Percentiles rank a stretch among this genome's conserved stretches.
These are phyloP conservation scores for Lyophyllum shimeji DNA, from an alignment of 768 basidiomycete species.

Conservation along the genomic window DNA sequence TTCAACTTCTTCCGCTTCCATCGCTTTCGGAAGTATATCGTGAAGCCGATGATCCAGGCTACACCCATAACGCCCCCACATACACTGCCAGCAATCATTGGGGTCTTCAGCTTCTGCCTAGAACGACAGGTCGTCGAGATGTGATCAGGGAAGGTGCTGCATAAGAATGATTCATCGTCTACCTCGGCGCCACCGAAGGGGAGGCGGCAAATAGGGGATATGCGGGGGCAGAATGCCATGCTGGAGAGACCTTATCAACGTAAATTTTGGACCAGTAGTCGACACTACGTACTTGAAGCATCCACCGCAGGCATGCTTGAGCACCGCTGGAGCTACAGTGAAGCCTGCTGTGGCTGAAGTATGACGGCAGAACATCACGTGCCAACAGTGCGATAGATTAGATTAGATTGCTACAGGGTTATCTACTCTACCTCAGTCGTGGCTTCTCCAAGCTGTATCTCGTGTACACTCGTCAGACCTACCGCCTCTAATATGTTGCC, in stretches of 20 bases:
- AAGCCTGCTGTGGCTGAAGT: too few species aligned
- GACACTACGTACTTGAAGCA: conserved; percentile 1
- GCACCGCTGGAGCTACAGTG: not conserved
- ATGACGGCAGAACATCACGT: not conserved
- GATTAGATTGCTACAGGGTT: too few species aligned
- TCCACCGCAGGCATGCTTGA: conserved; percentile 8
- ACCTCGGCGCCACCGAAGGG: conserved; percentile 13
- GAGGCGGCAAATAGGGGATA: conserved; percentile 9
- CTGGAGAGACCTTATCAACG: not conserved
- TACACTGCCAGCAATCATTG: conserved; percentile 59
- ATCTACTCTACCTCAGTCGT: conserved; percentile 14
- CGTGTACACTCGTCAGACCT: conserved; percentile 66
- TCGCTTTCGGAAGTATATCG: conserved; percentile 56
- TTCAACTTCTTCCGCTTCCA: conserved; percentile 47
- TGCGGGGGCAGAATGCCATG: conserved; percentile 1
- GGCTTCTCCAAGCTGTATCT: conserved; percentile 56
- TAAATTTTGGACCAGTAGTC: not conserved
- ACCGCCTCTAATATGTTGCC: conserved; percentile 64
- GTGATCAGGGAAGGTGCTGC: not conserved
- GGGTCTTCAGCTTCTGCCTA: conserved; percentile 56
- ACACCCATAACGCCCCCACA: conserved; percentile 52
- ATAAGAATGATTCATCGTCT: not conserved
- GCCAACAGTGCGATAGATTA: too few species aligned
- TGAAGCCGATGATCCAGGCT: conserved; percentile 56
- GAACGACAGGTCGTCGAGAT: not conserved